phyloP scores from a whole-genome alignment of 2,329 filamentous ascomycete species.

The Blastomyces parvus region DNA sequence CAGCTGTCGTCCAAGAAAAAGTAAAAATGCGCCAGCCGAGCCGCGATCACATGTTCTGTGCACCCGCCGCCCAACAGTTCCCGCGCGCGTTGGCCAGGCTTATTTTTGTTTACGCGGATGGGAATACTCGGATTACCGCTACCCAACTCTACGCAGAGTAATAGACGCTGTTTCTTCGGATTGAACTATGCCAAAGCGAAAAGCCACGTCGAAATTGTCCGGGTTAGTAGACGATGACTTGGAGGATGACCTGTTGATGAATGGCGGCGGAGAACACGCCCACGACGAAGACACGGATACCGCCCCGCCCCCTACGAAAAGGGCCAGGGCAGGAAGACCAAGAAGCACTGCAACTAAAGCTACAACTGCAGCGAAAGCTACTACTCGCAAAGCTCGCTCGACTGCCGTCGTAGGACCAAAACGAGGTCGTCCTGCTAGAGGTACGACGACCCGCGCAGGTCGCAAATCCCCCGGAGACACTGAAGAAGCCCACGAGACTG shows the following conservation, averaged over 20 bases:
- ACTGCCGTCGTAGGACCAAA: constrained; percentile 17
- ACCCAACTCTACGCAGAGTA: neutral
- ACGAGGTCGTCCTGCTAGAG: constrained; percentile 18
- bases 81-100: neutral
- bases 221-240: constrained; percentile 41
- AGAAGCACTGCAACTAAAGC: constrained; percentile 38
- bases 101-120: neutral
- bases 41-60: constrained; percentile 4
- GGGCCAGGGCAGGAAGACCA: constrained; percentile 27
- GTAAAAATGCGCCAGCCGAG: constrained; percentile 3
- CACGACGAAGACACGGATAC: constrained; percentile 22
- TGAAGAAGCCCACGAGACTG: constrained; percentile 5
- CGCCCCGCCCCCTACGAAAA: constrained; percentile 30
- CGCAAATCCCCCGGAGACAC: constrained; percentile 17
- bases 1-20: neutral
- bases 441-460: constrained; percentile 2
- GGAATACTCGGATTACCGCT: neutral
- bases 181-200: constrained; percentile 32
- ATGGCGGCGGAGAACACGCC: constrained; percentile 20
- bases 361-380: constrained; percentile 24
- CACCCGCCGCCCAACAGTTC: neutral
- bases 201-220: constrained; percentile 36
- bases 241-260: constrained; percentile 31
- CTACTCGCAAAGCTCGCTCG: constrained; percentile 24
- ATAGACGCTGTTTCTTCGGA: neutral